phyloP scores from a whole-genome alignment of 768 basidiomycete species.

The Phylloporus sp. region DNA sequence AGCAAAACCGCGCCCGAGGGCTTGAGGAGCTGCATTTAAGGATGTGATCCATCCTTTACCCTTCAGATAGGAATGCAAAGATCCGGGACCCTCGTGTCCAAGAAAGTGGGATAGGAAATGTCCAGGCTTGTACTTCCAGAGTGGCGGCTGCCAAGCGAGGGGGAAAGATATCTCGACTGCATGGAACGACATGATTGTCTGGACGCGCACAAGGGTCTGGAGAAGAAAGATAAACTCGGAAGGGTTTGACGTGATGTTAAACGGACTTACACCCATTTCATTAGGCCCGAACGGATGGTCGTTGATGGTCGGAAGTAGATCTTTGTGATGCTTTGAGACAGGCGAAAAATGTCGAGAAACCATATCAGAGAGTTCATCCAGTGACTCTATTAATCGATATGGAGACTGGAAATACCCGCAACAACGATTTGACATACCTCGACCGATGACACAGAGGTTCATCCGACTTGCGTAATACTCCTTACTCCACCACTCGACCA shows the following conservation, averaged over 20 bases:
- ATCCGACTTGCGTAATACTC: slow-evolving; percentile 84
- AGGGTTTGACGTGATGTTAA: slow-evolving; percentile 1
- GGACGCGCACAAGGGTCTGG: slow-evolving; percentile 82
- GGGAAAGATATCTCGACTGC: slow-evolving; percentile 81
- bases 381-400: slow-evolving; percentile 48
- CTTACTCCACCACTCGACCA: slow-evolving; percentile 81
- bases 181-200: slow-evolving; percentile 86
- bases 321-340: slow-evolving; percentile 58
- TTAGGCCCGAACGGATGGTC: slow-evolving; percentile 76
- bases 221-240: slow-evolving; percentile 14
- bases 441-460: slow-evolving; percentile 75
- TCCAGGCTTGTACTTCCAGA: slow-evolving; percentile 77
- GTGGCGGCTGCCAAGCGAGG: slow-evolving; percentile 63
- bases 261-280: slow-evolving; percentile 63
- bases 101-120: slow-evolving; percentile 76
- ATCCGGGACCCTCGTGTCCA: slow-evolving; percentile 92
- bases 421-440: slow-evolving; percentile 45
- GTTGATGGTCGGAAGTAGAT: slow-evolving; percentile 56
- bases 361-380: slow-evolving; percentile 66
- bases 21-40: slow-evolving; percentile 65
- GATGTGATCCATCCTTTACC: slow-evolving; percentile 81
- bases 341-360: slow-evolving; percentile 69
- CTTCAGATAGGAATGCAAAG: slow-evolving; percentile 87
- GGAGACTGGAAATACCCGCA: neutral
- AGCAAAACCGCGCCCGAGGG: slow-evolving; percentile 77